These are phyloP conservation scores for Neopestalotiopsis clavispora DNA, from an alignment of 2,329 filamentous ascomycete genomes.

Conservation along the genomic window DNA sequence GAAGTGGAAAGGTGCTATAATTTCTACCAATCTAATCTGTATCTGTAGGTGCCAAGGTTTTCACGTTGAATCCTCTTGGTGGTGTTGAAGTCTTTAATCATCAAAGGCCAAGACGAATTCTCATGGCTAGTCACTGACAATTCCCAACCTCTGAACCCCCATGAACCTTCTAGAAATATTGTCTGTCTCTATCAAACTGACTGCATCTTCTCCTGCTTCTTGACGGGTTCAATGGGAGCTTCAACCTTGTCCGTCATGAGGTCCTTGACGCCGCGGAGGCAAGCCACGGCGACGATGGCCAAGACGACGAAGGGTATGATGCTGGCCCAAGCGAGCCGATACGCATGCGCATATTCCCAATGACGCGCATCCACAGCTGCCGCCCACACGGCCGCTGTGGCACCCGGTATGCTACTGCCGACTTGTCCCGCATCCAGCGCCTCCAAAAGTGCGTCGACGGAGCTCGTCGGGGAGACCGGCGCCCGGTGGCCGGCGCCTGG, in stretches of 20 bases:
- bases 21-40: too few species aligned
- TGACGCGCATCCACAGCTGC: conserved; percentile 46
- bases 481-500: conserved; percentile 44
- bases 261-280: conserved; percentile 52
- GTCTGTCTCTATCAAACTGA: background rate
- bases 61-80: too few species aligned
- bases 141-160: too few species aligned
- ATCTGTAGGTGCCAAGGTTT: too few species aligned
- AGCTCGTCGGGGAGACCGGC: conserved; percentile 47
- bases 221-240: conserved; percentile 51
- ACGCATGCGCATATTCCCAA: conserved; percentile 51
- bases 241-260: conserved; percentile 60
- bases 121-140: too few species aligned
- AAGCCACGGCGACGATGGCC: conserved; percentile 47
- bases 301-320: conserved; percentile 57
- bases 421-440: conserved; percentile 42
- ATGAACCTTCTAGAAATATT: background rate
- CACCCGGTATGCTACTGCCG: conserved; percentile 37
- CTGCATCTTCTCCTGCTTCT: background rate
- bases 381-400: conserved; percentile 41
- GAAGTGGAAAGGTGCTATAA: too few species aligned
- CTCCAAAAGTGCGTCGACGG: conserved; percentile 41
- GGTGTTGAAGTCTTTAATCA: too few species aligned
- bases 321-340: conserved; percentile 53
- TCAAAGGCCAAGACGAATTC: too few species aligned